Conservation (phyloP, 2,329 filamentous ascomycete species). For the Phaeosphaeria sp. region DNA sequence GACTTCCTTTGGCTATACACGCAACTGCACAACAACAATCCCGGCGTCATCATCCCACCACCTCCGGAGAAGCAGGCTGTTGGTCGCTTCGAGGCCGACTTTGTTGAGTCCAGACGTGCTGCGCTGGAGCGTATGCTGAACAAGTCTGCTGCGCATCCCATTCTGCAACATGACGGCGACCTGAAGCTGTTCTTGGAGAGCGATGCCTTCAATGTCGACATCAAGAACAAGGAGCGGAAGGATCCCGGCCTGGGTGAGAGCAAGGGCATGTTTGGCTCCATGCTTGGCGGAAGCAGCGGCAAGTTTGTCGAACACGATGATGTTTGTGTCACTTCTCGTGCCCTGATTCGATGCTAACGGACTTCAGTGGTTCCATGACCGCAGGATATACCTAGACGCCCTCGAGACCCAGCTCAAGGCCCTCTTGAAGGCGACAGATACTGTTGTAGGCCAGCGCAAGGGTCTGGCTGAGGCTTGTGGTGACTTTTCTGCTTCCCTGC, state of each 20-base stretch:
- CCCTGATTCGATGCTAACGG: slow-evolving; percentile 12
- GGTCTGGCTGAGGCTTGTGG: slow-evolving; percentile 90
- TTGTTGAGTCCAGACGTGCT: slow-evolving; percentile 89
- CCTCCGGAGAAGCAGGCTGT: slow-evolving; percentile 98
- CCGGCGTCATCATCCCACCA: slow-evolving; percentile 91
- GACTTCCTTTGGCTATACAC: slow-evolving; percentile 99
- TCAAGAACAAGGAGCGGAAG: slow-evolving; percentile 96
- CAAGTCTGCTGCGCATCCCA: slow-evolving; percentile 88
- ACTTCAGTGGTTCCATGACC: slow-evolving; percentile 92
- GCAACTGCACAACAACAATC: slow-evolving; percentile 90
- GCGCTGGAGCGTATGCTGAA: slow-evolving; percentile 98
- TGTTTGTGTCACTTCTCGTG: slow-evolving; percentile 58
- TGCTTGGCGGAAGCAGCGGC: slow-evolving; percentile 73
- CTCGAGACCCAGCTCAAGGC: slow-evolving; percentile 90
- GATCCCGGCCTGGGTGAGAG: slow-evolving; percentile 86
- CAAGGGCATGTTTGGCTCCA: slow-evolving; percentile 88
- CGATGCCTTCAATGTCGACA: slow-evolving; percentile 92
- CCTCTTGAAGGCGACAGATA: slow-evolving; percentile 91
- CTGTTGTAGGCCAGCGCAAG: slow-evolving; percentile 89
- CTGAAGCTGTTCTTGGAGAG: slow-evolving; percentile 97
- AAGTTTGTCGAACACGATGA: slow-evolving; percentile 99
- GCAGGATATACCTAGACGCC: slow-evolving; percentile 91
- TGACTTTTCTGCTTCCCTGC: slow-evolving; percentile 92
- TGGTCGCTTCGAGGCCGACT: slow-evolving; percentile 93
- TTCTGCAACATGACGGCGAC: slow-evolving; percentile 90